These are phyloP conservation scores for Loxodes magnus DNA, from an alignment of 73 alveolate species.

Conservation along the genomic window DNA sequence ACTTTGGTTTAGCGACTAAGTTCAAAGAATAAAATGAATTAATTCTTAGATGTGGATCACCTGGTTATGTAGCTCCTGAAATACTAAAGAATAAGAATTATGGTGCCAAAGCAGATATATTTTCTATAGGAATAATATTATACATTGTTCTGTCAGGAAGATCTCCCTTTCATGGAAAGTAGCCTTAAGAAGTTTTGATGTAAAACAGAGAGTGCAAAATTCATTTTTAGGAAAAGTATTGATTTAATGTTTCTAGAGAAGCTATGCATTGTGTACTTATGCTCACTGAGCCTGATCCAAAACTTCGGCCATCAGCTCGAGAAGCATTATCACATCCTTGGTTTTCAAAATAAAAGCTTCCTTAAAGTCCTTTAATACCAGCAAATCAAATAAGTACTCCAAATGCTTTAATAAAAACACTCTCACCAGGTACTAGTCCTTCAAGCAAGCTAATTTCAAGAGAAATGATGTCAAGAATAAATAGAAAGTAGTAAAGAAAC, in stretches of 20 bases:
- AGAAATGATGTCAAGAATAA: too few species aligned
- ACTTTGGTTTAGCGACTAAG: constrained; percentile 21
- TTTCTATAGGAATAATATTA: constrained; percentile 23
- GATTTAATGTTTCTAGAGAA: not conserved
- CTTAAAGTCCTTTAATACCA: too few species aligned
- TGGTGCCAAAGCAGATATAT: constrained; percentile 18
- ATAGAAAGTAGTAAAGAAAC: too few species aligned
- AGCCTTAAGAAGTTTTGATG: constrained; percentile 8
- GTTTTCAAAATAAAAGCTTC: not conserved
- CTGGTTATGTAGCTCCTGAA: constrained; percentile 35
- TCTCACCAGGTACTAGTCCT: too few species aligned
- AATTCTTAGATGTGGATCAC: constrained; percentile 29
- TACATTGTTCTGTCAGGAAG: constrained; percentile 13
- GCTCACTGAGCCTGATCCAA: not conserved
- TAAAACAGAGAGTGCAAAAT: constrained; percentile 16
- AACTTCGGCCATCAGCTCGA: not conserved
- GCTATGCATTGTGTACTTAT: not conserved
- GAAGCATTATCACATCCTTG: not conserved
- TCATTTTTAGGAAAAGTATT: constrained; percentile 10
- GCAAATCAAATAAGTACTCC: too few species aligned
- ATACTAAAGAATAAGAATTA: constrained; percentile 9
- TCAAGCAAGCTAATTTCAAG: too few species aligned
- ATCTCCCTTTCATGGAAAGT: constrained; percentile 22
- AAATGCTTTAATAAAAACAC: too few species aligned
- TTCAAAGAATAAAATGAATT: constrained; percentile 1